Base-by-base conservation (phyloP, 2,329 filamentous ascomycete species). In the Hymenoscyphus salicellus region DNA sequence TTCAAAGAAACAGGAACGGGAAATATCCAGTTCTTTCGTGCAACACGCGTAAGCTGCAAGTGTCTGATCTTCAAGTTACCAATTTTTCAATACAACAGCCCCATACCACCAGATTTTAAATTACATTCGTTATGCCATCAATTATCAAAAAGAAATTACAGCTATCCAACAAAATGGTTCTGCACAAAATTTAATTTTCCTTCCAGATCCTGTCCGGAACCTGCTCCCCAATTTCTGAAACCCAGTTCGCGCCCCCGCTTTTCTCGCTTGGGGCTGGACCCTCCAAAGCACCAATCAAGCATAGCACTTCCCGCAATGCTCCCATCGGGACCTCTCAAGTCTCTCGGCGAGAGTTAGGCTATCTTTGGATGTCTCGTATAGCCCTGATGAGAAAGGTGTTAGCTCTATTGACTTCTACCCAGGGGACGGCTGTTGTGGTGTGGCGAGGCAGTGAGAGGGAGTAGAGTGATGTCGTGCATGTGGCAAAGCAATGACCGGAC, bases 321-420 rank as follows among this genome's bases (percentile, higher is more conserved):
- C 52, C 61, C 61, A 65, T 16, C 60, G 58, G 14, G 17, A 49
- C 46, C 59, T 66, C 43, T 68, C 66, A 28, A 66, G 58, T 26
- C 60, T 63, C 55, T 68, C 66, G 2, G 41, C 55, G 30, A 66
- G 20, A 14, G 66, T 66, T 6, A 68, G 41, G 1, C 56, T 60
- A 20, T 46, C 55, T 43, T 58, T 55, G 5, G 61, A 63, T 23
- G 33, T 55, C 28, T 64, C 60, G 30, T 64, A 49, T 26, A 46
- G 41, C 66, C 63, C 43, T 49, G 20, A 11, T 8, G 8, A 23
- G 6, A 1, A 23, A 23, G n/a, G 43, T 49, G 20, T 49, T 23
- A 49, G 43, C 10, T 38, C 11, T 14, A 16, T 6, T 33, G 4
- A 33, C 7, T 8, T 33, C 7, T 16, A 38, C 33, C 2, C 3